Percentiles rank a stretch among this genome's conserved stretches.
Conservation (phyloP, 2,329 filamentous ascomycete species). For the Sporothrix humicola region DNA sequence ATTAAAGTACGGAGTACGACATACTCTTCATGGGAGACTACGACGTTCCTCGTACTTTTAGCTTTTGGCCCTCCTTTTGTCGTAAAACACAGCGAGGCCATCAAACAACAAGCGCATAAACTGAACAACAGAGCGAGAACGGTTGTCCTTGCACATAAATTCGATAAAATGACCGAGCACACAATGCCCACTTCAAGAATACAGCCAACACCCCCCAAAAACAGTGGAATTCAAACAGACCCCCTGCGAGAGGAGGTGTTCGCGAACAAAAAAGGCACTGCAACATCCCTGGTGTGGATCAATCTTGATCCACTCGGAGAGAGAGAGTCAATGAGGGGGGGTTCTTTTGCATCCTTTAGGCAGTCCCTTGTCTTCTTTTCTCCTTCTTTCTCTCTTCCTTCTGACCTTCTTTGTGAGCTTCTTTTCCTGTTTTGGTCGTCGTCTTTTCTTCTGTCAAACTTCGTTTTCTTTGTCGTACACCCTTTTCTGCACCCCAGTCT, state of each 20-base stretch:
- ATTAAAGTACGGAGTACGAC: no score
- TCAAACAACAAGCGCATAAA: conserved; percentile 22
- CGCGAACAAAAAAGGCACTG: conserved; percentile 3
- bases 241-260: conserved; percentile 13
- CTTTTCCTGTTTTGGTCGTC: background rate
- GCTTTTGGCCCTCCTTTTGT: no score
- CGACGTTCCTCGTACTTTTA: no score
- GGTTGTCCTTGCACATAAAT: background rate
- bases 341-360: background rate
- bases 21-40: no score
- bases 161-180: conserved; percentile 7
- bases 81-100: conserved; percentile 2
- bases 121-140: background rate
- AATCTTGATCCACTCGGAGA: conserved; percentile 23
- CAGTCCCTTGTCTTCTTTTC: background rate
- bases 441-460: background rate
- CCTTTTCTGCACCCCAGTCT: background rate
- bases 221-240: conserved; percentile 16
- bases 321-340: background rate
- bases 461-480: background rate
- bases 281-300: conserved; percentile 24
- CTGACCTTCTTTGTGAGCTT: background rate
- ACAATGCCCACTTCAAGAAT: background rate
- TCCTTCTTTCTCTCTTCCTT: background rate
- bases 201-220: background rate